Conservation (phyloP, 2,329 filamentous ascomycete genomes). For the Pseudogymnoascus sp. region DNA sequence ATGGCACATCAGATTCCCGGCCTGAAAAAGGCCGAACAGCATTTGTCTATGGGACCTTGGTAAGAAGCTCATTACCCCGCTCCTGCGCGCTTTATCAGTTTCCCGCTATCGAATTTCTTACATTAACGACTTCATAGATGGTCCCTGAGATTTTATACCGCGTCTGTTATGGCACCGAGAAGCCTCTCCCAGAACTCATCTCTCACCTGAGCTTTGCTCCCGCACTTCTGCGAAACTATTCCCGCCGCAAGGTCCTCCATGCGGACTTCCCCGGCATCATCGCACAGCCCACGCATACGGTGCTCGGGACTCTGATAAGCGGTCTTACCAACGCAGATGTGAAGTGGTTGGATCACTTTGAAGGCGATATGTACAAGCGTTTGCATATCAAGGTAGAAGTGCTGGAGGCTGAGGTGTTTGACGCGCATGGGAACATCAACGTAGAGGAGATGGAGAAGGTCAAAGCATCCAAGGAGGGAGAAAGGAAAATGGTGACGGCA, state of each 20-base stretch:
- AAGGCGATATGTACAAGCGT: conserved; percentile 51
- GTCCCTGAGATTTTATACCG: conserved; percentile 3
- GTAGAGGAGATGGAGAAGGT: conserved; percentile 14
- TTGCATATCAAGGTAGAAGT: conserved; percentile 46
- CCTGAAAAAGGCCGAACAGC: background rate
- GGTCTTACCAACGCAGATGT: conserved; percentile 75
- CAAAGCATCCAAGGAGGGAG: conserved; percentile 25
- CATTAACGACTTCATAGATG: background rate
- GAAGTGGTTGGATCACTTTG: conserved; percentile 69
- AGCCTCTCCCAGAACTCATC: conserved; percentile 14
- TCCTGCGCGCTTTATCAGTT: background rate
- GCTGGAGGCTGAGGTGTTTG: conserved; percentile 20
- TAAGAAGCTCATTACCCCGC: background rate
- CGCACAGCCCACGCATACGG: conserved; percentile 45
- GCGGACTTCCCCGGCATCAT: conserved; percentile 80
- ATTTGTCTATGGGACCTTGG: conserved; percentile 6
- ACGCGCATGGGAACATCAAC: conserved; percentile 23
- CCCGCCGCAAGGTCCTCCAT: conserved; percentile 59
- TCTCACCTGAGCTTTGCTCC: conserved; percentile 56
- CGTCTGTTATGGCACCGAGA: conserved; percentile 2
- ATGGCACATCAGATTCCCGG: background rate
- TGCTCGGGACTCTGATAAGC: conserved; percentile 69
- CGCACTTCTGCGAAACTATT: conserved; percentile 67
- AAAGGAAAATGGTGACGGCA: conserved; percentile 44
- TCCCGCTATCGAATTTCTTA: background rate